Evolutionary conservation across 345 rosid species (phyloP), one percentile per base, ranked within the genome.

Genomic region (Moricandia moricandioides): DNA sequence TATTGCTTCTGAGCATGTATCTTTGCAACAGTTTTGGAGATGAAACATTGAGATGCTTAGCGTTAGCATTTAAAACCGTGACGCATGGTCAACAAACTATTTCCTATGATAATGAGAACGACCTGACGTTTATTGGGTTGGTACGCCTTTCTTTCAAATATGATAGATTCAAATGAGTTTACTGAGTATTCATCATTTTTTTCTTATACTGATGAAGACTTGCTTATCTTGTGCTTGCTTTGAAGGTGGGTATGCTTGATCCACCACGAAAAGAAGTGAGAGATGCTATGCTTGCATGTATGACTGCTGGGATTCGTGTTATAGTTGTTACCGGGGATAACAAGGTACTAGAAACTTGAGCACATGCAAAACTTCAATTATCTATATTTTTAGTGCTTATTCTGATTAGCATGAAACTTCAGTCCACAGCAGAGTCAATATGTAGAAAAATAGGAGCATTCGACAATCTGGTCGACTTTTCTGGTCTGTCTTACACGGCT

Each of bases 221-320:
- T 43, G 14, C 49, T 69, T 33, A 79, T 79, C 52, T 43, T 58
- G 29, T 70, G 18, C 12, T 63, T 64, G 47, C 67, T 78, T 69
- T 74, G 70, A 84, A 95, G 98, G 96, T 95, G 80, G 99, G 99
- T 81, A 92, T 95, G 91, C 91, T 88, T 87, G 99, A 95, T 86
- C 99, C 99, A 69, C 98, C 98, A 56, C 86, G 99, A 81, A 87
- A 90, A 79, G 99, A 92, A 90, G 98, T 95, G 67, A 87, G 85
- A 82, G 89, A 83, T 84, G 98, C 99, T 73, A 95, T 95, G 91
- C 85, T 90, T 74, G 84, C 97, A 35, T 95, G 99, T 86, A 85
- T 88, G 97, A 88, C 96, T 78, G 99, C 99, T 83, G 99, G 99
- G 37, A 92, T 95, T 71, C 99, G 99, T 77, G 99, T 95, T 79